phyloP scores from a whole-genome alignment of 768 basidiomycete genomes.

The Serendipita vermifera region DNA sequence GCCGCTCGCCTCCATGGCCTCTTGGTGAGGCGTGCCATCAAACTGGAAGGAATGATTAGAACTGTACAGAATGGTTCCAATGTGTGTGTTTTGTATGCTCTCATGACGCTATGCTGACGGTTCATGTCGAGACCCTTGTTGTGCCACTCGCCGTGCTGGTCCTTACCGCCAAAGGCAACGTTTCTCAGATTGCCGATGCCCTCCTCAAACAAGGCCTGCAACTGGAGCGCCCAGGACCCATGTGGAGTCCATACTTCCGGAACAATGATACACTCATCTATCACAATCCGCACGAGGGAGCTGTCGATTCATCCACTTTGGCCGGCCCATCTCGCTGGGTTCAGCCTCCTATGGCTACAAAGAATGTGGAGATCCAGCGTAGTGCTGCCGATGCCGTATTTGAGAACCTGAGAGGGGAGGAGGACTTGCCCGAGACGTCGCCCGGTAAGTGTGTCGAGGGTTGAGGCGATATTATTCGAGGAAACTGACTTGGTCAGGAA shows the following conservation, averaged over 20 bases:
- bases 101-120: conserved; percentile 13
- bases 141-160: conserved; percentile 75
- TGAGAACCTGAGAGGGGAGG: conserved; percentile 73
- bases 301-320: neutral
- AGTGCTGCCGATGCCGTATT: conserved; percentile 92
- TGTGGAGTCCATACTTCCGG: conserved; percentile 44
- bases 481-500: conserved; percentile 19
- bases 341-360: conserved; percentile 43
- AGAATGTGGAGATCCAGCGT: conserved; percentile 82
- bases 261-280: conserved; percentile 50
- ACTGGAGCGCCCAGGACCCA: conserved; percentile 55
- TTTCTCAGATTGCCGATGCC: conserved; percentile 64
- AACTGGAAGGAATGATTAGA: conserved; percentile 47
- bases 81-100: conserved; percentile 15
- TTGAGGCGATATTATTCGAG: neutral
- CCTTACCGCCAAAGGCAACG: conserved; percentile 89
- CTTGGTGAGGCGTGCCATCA: conserved; percentile 46
- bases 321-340: conserved; percentile 36
- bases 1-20: conserved; percentile 68
- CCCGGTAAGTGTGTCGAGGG: conserved; percentile 46
- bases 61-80: conserved; percentile 13
- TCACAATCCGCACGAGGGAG: conserved; percentile 67
- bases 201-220: conserved; percentile 54
- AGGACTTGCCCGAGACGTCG: conserved; percentile 75
- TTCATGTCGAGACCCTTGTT: conserved; percentile 51